Base-by-base conservation (phyloP, 495 filamentous ascomycete species). In the Penicillium roqueforti region DNA sequence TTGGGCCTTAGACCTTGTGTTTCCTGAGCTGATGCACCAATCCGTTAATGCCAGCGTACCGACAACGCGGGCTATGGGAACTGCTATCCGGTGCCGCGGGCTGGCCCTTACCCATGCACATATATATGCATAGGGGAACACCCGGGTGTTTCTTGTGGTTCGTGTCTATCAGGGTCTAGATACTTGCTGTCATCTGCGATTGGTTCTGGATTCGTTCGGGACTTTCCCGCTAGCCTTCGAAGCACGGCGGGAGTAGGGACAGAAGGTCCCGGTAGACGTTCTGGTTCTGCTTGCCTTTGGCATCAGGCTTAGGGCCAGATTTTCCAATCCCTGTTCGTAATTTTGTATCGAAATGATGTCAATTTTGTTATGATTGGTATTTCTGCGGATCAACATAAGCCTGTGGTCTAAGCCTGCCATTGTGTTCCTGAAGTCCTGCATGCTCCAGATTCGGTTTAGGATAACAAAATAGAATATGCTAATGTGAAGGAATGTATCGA, bases 401-500 rank as follows among this genome's bases (percentile, higher is more conserved):
- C 10, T 1, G 10, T 9, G 10, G 9, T 31, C 28, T 31, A 31
- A 31, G 19, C 26, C 1, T 6, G 9, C 4, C 10, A 46, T 31
- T 1, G 16, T 43, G 14, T 13, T 7, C n/a, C 45, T 47, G 29
- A 7, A 14, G 16, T 47, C 26, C 9, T 22, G 29, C 13, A 23
- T 34, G 18, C 28, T 47, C 18, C 13, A 47, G 20, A 9, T 11
- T 16, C n/a, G 13, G 20, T 28, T 18, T 46, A 19, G 18, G 28
- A 28, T 25, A 38, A 25, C 6, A 28, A 26, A 38, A 28, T 8
- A 18, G 19, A 28, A 26, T 32, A 20, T 16, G 44, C 19, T 7
- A 29, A 52, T 45, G 20, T 14, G 56, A 42, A 40, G 8, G 8
- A 50, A 50, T 40, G 36, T 50, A 29, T 11, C 10, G 14, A 40